phyloP scores from a whole-genome alignment of 139 green algal genomes.

The Closterium sp. region DNA sequence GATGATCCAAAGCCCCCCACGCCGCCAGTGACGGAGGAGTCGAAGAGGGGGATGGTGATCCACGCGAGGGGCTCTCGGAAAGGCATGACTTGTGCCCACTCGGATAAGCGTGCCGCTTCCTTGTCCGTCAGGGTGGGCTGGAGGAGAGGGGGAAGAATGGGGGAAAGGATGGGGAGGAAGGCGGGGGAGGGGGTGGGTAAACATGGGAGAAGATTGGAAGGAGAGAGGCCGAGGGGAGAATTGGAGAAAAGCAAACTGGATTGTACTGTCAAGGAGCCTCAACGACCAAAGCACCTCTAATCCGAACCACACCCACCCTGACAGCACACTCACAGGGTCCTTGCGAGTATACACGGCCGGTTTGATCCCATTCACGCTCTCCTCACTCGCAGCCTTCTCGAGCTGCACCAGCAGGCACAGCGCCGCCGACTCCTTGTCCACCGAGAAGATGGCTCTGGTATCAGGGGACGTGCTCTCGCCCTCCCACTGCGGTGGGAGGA shows the following conservation, averaged over 20 bases:
- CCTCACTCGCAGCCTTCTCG: conserved; percentile 36
- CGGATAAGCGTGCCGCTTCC: conserved; percentile 2
- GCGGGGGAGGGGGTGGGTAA: neutral
- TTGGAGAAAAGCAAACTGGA: too few species aligned
- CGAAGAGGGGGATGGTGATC: conserved; percentile 49
- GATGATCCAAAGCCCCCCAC: conserved; percentile 35
- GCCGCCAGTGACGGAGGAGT: conserved; percentile 33
- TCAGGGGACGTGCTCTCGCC: conserved; percentile 34
- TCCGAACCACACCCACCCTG: too few species aligned
- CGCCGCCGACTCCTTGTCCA: conserved; percentile 8
- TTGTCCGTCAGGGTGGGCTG: conserved; percentile 27
- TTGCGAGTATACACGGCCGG: conserved; percentile 30
- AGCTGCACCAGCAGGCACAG: conserved; percentile 42
- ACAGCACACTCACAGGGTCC: conserved; percentile 5
- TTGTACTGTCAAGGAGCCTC: too few species aligned
- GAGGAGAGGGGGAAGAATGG: neutral
- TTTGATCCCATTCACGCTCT: conserved; percentile 19
- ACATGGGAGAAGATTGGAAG: neutral
- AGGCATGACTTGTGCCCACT: conserved; percentile 42
- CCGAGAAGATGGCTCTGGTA: conserved; percentile 21
- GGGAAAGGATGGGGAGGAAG: neutral
- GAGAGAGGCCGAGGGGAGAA: too few species aligned
- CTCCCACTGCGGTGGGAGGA: conserved; percentile 30
- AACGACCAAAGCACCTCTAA: too few species aligned
- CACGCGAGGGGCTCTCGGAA: conserved; percentile 45